Base-by-base conservation (phyloP, 305 asterid species). In the Ajuga reptans region DNA sequence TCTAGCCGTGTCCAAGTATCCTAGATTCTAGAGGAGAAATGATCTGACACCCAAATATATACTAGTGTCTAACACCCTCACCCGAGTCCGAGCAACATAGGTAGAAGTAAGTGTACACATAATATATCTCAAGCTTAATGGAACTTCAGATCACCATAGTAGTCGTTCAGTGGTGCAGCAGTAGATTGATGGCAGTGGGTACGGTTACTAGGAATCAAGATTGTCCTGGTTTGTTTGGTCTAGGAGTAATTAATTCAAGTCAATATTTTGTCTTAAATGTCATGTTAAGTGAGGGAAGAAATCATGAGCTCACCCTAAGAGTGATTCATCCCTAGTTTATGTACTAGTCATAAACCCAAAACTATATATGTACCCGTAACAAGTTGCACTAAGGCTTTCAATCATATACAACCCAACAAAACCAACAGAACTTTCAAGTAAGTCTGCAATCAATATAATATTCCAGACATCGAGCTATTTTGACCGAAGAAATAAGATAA, bases 401-500 rank as follows among this genome's bases (percentile, higher is more conserved):
- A 21, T 16, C 4, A 24, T 14, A 31, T 4, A 16, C 10, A 41
- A 11, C 54, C 49, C 9, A 50, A 57, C 36, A 58, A 37, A 57
- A 47, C 33, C 12, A 24, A 60, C 49, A 53, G 52, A 47, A 66
- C 21, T 50, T 17, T 29, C 34, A 5, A 34, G 59, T 34, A 68
- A 68, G 59, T n/a, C 54, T 33, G 57, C 12, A 68, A 71, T 0
- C 63, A 21, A 34, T 36, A 49, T 21, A 61, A 57, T 29, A 52
- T 24, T 36, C 46, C 14, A 37, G 14, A 15, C 18, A 17, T 17
- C 18, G 42, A 52, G 1, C 16, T 64, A 56, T 6, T 37, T 69
- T 51, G 29, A 68, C 55, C 10, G 9, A 68, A 62, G 5, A 39
- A 61, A 64, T 36, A 75, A 46, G 27, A 66, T 36, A 54, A 12